Conservation (phyloP, 2,329 filamentous ascomycete species). For the Colletotrichum sp. region DNA sequence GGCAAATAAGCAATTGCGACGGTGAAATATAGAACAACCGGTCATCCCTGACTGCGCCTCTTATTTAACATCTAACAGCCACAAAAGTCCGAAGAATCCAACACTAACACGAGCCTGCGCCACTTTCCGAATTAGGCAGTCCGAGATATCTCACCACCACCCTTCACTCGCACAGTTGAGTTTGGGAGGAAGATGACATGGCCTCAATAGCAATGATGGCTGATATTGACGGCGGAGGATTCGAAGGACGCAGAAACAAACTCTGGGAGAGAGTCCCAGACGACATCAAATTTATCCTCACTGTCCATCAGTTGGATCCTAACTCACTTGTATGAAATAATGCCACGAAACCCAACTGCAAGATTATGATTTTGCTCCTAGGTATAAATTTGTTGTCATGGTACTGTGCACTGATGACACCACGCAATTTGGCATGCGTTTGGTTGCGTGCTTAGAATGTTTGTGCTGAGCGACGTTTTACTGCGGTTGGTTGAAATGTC, state of each 20-base stretch:
- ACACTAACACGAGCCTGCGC: neutral
- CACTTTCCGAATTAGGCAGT: neutral
- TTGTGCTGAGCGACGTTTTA: neutral
- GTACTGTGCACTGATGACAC: neutral
- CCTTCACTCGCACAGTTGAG: neutral
- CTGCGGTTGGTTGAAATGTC: neutral
- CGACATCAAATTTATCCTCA: neutral
- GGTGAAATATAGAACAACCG: neutral
- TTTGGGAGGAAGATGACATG: neutral
- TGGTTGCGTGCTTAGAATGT: rapidly evolving
- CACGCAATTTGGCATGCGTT: rapidly evolving
- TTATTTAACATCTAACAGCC: neutral
- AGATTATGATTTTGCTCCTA: neutral
- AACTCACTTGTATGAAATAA: neutral
- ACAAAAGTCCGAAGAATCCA: neutral
- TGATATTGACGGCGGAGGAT: neutral
- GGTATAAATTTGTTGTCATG: neutral
- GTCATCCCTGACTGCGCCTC: neutral
- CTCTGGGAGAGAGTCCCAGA: neutral
- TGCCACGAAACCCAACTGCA: neutral
- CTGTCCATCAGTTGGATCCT: neutral
- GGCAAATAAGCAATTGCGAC: neutral
- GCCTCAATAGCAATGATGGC: neutral
- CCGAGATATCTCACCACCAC: neutral
- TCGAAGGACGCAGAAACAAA: neutral